phyloP scores from a whole-genome alignment of 495 filamentous ascomycete species.

The Aspergillus nidulans region DNA sequence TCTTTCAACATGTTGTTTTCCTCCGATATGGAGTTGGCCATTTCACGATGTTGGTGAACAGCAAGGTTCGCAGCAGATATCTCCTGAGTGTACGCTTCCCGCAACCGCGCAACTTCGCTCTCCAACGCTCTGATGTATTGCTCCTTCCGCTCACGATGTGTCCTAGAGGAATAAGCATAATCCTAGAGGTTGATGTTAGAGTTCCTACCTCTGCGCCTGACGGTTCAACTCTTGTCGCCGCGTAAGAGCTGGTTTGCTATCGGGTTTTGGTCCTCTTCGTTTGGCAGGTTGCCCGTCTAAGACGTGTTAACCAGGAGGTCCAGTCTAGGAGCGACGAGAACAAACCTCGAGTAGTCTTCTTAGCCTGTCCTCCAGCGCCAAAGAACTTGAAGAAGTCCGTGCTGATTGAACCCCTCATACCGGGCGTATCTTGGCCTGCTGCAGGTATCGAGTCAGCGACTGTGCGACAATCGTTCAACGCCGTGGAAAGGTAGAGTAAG shows the following conservation, averaged over 20 bases:
- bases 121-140: conserved; percentile 92
- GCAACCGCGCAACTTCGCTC: conserved; percentile 73
- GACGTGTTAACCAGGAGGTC: neutral
- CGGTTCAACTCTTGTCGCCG: conserved; percentile 90
- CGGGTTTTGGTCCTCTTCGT: conserved; percentile 88
- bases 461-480: neutral
- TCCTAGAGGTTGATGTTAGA: neutral
- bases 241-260: conserved; percentile 93
- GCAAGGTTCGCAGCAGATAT: conserved; percentile 36
- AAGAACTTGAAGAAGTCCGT: conserved; percentile 39
- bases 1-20: conserved; percentile 77
- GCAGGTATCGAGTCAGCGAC: neutral
- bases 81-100: conserved; percentile 43
- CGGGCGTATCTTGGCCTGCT: conserved; percentile 23
- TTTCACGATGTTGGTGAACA: conserved; percentile 39
- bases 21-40: conserved; percentile 32
- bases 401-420: conserved; percentile 22
- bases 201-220: conserved; percentile 80
- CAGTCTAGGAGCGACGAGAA: neutral
- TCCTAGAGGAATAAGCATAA: conserved; percentile 44
- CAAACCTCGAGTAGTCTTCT: conserved; percentile 35
- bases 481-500: neutral
- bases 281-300: conserved; percentile 83
- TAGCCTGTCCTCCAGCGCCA: conserved; percentile 19
- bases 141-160: conserved; percentile 95